Percentiles rank a stretch among this genome's conserved stretches.
These are phyloP conservation scores for Gnomoniopsis sp. DNA, from an alignment of 2,329 filamentous ascomycete genomes.

Conservation along the genomic window DNA sequence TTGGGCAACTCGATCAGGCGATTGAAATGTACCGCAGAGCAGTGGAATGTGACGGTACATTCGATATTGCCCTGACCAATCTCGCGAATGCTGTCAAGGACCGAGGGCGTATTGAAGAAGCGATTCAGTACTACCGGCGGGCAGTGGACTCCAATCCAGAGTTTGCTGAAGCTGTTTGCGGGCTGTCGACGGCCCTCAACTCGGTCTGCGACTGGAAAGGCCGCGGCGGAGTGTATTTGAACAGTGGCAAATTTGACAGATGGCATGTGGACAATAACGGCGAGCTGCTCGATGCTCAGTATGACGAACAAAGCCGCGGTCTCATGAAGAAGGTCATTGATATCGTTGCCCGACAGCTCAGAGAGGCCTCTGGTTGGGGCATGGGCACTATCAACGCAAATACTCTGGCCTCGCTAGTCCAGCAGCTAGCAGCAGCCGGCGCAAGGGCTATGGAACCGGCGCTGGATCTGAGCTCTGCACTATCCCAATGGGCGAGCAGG, in stretches of 20 bases:
- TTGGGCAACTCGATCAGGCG: slow-evolving; percentile 85
- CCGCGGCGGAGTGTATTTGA: slow-evolving; percentile 78
- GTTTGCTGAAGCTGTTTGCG: slow-evolving; percentile 95
- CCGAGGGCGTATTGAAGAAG: slow-evolving; percentile 86
- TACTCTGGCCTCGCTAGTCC: slow-evolving; percentile 46
- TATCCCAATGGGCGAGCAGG: slow-evolving; percentile 64
- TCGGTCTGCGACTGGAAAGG: slow-evolving; percentile 95
- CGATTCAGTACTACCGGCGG: slow-evolving; percentile 85
- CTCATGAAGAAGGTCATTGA: slow-evolving; percentile 88
- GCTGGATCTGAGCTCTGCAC: slow-evolving; percentile 36
- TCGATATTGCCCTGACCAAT: slow-evolving; percentile 95
- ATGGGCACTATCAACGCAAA: slow-evolving; percentile 61
- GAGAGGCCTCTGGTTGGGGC: slow-evolving; percentile 85
- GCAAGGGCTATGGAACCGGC: slow-evolving; percentile 30
- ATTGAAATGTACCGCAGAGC: slow-evolving; percentile 98
- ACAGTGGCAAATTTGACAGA: slow-evolving; percentile 71
- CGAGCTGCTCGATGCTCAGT: slow-evolving; percentile 72
- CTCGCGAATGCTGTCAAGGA: slow-evolving; percentile 98
- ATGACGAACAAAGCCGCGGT: slow-evolving; percentile 62
- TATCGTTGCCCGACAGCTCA: slow-evolving; percentile 84
- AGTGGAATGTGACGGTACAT: slow-evolving; percentile 86
- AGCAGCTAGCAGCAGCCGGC: slow-evolving; percentile 42
- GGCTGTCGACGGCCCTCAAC: slow-evolving; percentile 89
- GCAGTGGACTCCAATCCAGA: slow-evolving; percentile 90
- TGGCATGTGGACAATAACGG: slow-evolving; percentile 91